Base-by-base conservation (phyloP, 1,284 basidiomycete genomes). In the Mycosarcoma mackinlayi region DNA sequence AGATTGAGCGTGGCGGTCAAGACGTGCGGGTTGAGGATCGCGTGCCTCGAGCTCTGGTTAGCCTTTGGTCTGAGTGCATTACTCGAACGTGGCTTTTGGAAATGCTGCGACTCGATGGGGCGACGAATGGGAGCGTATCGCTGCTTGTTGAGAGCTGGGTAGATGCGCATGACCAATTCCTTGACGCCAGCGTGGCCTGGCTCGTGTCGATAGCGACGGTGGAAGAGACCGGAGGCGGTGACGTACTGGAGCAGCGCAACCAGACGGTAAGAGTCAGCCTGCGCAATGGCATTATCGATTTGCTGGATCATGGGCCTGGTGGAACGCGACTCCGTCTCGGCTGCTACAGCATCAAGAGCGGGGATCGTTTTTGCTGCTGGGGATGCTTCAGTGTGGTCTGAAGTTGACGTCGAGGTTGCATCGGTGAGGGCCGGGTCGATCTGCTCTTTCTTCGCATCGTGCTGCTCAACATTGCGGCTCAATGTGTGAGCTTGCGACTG, bases 1-100 rank as follows among this genome's bases (percentile, higher is more conserved):
- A 78, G 57, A 21, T 73, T 62, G 45, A 77, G 63, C 24, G 57
- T 47, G 3, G 75, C 70, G 1, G 65, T 69, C 45, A 73, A 31
- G 11, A 78, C 63, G 18, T 67, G 67, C 18, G 73, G 70, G 19
- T 73, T 38, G 38, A 62, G 56, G 23, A 71, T 68, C 37, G 70
- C 60, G 13, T 61, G 52, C 11, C 69, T 28, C 14, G 55, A 63
- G 8, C 56, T 56, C 41, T 52, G 66, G 24, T 60, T 58, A 6
- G 55, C 61, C 30, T 57, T 64, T 3, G 61, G 60, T 25, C 61
- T 23, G 34, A 64, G 44, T 7, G 23, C 16, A 6, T 19, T 19
- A 3, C 24, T 46, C 24, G 30, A 10, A 7, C 19, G 28, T 18
- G 38, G 47, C 8, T 52, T 42, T 24, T 23, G 28, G 23, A 18